phyloP scores from a whole-genome alignment of 1,284 basidiomycete genomes.

The Pseudozyma tsukubaensis region DNA sequence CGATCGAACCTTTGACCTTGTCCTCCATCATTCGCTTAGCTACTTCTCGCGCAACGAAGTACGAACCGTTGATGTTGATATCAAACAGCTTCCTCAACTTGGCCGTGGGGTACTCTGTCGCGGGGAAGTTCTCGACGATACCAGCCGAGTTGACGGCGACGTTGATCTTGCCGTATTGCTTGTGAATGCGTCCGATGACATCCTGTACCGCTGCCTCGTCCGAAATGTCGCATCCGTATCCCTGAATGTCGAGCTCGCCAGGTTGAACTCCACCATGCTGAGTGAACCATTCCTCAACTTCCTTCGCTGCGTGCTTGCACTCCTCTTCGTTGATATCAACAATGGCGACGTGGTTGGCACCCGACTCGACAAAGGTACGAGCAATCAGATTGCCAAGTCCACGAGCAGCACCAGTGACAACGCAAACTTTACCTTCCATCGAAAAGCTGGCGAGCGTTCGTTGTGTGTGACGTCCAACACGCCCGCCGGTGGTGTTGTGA shows the following conservation, averaged over 20 bases:
- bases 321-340: slow-evolving; percentile 84
- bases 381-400: slow-evolving; percentile 72
- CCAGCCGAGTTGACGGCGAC: slow-evolving; percentile 72
- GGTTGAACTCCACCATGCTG: slow-evolving; percentile 74
- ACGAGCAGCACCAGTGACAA: slow-evolving; percentile 92
- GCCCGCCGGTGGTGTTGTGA: slow-evolving; percentile 57
- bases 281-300: slow-evolving; percentile 76
- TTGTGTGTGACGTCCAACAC: slow-evolving; percentile 51
- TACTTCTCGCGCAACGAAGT: slow-evolving; percentile 90
- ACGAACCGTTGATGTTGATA: slow-evolving; percentile 88
- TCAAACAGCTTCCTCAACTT: slow-evolving; percentile 77
- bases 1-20: slow-evolving; percentile 78
- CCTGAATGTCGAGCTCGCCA: slow-evolving; percentile 79
- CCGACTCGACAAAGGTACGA: slow-evolving; percentile 87
- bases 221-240: slow-evolving; percentile 87
- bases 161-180: slow-evolving; percentile 84
- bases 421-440: slow-evolving; percentile 77
- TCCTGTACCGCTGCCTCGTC: slow-evolving; percentile 73
- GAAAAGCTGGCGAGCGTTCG: slow-evolving; percentile 61
- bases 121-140: slow-evolving; percentile 90
- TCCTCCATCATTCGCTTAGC: slow-evolving; percentile 75
- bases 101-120: slow-evolving; percentile 77
- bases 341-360: slow-evolving; percentile 83
- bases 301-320: slow-evolving; percentile 78
- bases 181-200: slow-evolving; percentile 51